Base-by-base conservation (phyloP, 2,329 filamentous ascomycete species). In the Neocucurbitaria cava region DNA sequence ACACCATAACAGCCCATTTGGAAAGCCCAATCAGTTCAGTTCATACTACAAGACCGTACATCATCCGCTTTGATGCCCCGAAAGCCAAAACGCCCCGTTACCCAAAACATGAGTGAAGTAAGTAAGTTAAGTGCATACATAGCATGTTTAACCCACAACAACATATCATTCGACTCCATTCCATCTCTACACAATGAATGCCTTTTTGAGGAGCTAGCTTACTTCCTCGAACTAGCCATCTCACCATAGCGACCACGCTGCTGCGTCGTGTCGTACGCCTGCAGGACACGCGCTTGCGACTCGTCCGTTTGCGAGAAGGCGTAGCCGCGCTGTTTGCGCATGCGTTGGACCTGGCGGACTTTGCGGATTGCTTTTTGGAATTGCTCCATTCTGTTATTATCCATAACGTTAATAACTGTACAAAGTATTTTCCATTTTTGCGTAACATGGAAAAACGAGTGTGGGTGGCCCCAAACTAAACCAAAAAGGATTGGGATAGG, bases 351-450 rank as follows among this genome's bases (percentile, higher is more conserved):
- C 78, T 99, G 95, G 46, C 95, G 87, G 48, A 99, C 95, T 80
- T 99, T 99, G 70, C 95, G 90, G 72, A 99, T 98, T 20, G 95
- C 95, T 79, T 99, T 99, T 79, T 99, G 95, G 83, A 99, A 99
- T 79, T 99, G 95, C 73, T 99, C 95, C 95, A 99, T 99, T 72
- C 91, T 94, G 60, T 58, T 20, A 4, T n/a, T n/a, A n/a, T n/a
- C n/a, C n/a, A n/a, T n/a, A n/a, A n/a, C n/a, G n/a, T n/a, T n/a
- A n/a, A n/a, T n/a, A n/a, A n/a, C n/a, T n/a, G n/a, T n/a, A n/a
- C n/a, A n/a, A n/a, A n/a, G n/a, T n/a, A n/a, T n/a, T n/a, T n/a
- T n/a, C n/a, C n/a, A n/a, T n/a, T n/a, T n/a, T n/a, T n/a, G n/a
- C n/a, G n/a, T n/a, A n/a, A n/a, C n/a, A n/a, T n/a, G n/a, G n/a